Percentiles rank a stretch among this genome's conserved stretches.
Evolutionary conservation across 805 yeast species (phyloP).

Genomic region (Wickerhamiella sergipiensis): DNA sequence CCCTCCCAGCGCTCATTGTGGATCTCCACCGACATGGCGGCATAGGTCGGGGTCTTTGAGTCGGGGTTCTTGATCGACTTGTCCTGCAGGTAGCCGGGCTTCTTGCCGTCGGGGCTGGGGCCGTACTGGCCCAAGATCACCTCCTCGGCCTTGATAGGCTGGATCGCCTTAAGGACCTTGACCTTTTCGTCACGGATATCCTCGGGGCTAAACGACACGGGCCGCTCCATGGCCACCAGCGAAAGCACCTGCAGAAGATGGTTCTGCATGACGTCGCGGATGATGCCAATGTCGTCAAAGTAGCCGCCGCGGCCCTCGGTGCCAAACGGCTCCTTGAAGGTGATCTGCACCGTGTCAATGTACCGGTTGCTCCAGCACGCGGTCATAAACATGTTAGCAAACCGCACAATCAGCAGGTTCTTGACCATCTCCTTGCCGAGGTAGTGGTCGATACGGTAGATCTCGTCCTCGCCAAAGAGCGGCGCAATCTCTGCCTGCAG

Average conservation of each 20-base stretch:
- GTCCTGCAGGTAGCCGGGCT: conserved; percentile 88
- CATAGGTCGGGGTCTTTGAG: conserved; percentile 84
- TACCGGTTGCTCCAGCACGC: conserved; percentile 82
- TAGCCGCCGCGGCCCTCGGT: conserved; percentile 99
- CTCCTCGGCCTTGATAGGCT: conserved; percentile 49
- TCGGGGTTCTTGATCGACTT: conserved; percentile 61
- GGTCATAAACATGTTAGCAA: conserved; percentile 75
- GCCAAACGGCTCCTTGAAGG: conserved; percentile 96
- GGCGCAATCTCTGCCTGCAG: conserved; percentile 72
- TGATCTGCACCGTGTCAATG: conserved; percentile 69
- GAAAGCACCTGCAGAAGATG: conserved; percentile 89
- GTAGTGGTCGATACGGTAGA: conserved; percentile 93
- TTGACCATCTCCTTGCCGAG: conserved; percentile 97
- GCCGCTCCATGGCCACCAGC: conserved; percentile 88
- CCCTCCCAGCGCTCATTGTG: conserved; percentile 97
- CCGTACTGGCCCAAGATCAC: conserved; percentile 79
- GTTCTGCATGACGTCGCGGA: conserved; percentile 97
- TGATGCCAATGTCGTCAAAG: conserved; percentile 87
- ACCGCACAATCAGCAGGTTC: conserved; percentile 76
- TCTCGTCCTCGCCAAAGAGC: conserved; percentile 76
- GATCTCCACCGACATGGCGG: conserved; percentile 68
- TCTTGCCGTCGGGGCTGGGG: conserved; percentile 69
- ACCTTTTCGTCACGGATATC: conserved; percentile 94
- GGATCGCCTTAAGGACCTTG: conserved; percentile 71
- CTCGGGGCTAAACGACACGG: conserved; percentile 82